Base-by-base conservation (phyloP, 257 asterid species). In the Plectranthus barbatus region DNA sequence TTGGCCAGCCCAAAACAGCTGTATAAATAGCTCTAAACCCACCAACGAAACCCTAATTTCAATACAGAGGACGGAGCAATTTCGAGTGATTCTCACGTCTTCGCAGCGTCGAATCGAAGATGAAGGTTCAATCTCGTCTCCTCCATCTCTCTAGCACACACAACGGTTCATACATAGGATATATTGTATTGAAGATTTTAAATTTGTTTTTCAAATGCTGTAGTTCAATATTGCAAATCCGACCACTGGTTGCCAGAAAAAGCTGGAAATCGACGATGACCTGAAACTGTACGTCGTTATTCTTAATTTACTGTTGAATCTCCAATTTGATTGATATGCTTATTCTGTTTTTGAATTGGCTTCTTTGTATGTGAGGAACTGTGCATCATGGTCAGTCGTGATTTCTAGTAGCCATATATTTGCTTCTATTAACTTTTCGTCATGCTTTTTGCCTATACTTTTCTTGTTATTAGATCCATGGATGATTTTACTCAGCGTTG, bases 171-270 rank as follows among this genome's bases (percentile, higher is more conserved):
- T 41, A 0, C 17, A 10, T 0, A 6, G 26, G 2, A 9, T 11
- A 9, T 51, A 5, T 41, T 33, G 12, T 20, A 6, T 1, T 18
- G 17, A 26, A 66, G 26, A 52, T 66, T 52, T 40, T 23, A 6
- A 0, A 0, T 20, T 24, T 34, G n/a, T 1, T 7, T 19, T 34
- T 44, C 1, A 11, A 53, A 12, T 69, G 51, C 12, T 67, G 15
- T 21, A 79, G 84, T 76, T 79, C 75, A 79, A 79, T 75, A 76
- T 79, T 1, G 84, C 84, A 26, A 73, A 80, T 68, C 80, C 82
- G 55, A 76, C 85, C 0, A 76, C 82, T 64, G 82, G 85, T 9
- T 76, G 82, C 80, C 85, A 80, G 78, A 80, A 80, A 76, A 80
- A 73, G 82, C 80, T 80, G 19, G 85, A 80, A 39, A 80, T 80